These are phyloP conservation scores for Coriaria nepalensis DNA, from an alignment of 306 rosid species.

Conservation along the genomic window DNA sequence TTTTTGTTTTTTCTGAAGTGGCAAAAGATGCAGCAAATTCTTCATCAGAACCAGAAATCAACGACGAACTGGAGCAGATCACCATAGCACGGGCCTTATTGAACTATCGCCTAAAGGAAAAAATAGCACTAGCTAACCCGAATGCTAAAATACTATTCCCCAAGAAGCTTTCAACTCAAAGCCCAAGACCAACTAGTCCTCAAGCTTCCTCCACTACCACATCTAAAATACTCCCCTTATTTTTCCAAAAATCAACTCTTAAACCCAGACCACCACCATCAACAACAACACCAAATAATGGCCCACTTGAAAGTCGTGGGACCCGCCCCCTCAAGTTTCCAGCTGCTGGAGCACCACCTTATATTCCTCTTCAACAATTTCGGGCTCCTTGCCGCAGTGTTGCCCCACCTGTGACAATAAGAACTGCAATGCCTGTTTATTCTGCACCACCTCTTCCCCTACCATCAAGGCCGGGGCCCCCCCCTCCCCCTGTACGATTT, in stretches of 20 bases:
- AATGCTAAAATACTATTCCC: constrained; percentile 61
- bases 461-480: constrained; percentile 28
- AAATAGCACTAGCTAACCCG: constrained; percentile 52
- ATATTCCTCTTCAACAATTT: constrained; percentile 72
- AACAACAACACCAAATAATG: constrained; percentile 21
- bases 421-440: constrained; percentile 74
- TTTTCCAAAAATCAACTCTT: constrained; percentile 50
- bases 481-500: constrained; percentile 37
- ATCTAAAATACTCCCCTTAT: constrained; percentile 84
- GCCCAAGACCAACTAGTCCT: constrained; percentile 79
- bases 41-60: constrained; percentile 75
- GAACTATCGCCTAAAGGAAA: constrained; percentile 71
- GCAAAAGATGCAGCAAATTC: constrained; percentile 81
- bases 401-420: constrained; percentile 83
- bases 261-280: constrained; percentile 32
- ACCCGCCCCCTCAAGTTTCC: constrained; percentile 50
- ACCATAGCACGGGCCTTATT: constrained; percentile 78
- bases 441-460: constrained; percentile 78
- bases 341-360: constrained; percentile 72
- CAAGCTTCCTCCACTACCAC: constrained; percentile 54
- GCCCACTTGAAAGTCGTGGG: constrained; percentile 39
- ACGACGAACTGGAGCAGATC: constrained; percentile 87
- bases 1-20: constrained; percentile 43
- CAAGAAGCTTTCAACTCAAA: constrained; percentile 50
- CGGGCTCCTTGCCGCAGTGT: constrained; percentile 69